Percentiles rank a stretch among this genome's conserved stretches.
Conservation (phyloP, 1,139 yeast species). For the Candida sanyaensis region DNA sequence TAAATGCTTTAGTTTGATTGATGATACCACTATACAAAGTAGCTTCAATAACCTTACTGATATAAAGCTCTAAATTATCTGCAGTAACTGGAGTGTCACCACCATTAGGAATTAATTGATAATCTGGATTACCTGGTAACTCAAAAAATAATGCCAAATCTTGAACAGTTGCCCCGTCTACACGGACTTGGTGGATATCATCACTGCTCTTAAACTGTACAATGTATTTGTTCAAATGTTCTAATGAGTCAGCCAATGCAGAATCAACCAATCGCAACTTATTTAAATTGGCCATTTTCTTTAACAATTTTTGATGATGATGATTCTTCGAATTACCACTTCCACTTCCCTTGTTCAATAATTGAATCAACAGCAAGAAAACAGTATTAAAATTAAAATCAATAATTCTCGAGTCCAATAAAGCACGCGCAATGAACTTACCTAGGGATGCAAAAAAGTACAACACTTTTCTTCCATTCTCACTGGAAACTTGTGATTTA, state of each 20-base stretch:
- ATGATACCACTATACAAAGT: conserved; percentile 66
- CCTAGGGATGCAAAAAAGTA: conserved; percentile 72
- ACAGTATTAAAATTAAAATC: conserved; percentile 77
- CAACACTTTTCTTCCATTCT: conserved; percentile 46
- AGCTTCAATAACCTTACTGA: conserved; percentile 58
- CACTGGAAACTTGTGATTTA: conserved; percentile 24
- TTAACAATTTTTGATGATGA: conserved; percentile 19
- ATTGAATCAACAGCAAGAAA: conserved; percentile 57
- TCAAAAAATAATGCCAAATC: conserved; percentile 57
- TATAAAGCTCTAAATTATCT: conserved; percentile 59
- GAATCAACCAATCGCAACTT: conserved; percentile 58
- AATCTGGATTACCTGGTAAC: conserved; percentile 74
- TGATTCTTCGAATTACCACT: conserved; percentile 10
- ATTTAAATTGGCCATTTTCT: conserved; percentile 37
- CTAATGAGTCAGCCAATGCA: conserved; percentile 61
- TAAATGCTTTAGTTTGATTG: conserved; percentile 68
- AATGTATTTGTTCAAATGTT: conserved; percentile 49
- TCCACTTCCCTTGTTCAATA: conserved; percentile 20
- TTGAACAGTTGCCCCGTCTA: conserved; percentile 47
- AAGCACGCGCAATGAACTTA: conserved; percentile 80
- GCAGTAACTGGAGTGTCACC: conserved; percentile 47
- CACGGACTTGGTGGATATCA: conserved; percentile 22
- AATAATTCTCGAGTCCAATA: conserved; percentile 81
- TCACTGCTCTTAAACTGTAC: conserved; percentile 22
- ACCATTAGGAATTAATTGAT: conserved; percentile 63